Percentiles rank a stretch among this genome's conserved stretches.
Conservation (phyloP, 2,329 filamentous ascomycete genomes). For the Botrytis medusae region DNA sequence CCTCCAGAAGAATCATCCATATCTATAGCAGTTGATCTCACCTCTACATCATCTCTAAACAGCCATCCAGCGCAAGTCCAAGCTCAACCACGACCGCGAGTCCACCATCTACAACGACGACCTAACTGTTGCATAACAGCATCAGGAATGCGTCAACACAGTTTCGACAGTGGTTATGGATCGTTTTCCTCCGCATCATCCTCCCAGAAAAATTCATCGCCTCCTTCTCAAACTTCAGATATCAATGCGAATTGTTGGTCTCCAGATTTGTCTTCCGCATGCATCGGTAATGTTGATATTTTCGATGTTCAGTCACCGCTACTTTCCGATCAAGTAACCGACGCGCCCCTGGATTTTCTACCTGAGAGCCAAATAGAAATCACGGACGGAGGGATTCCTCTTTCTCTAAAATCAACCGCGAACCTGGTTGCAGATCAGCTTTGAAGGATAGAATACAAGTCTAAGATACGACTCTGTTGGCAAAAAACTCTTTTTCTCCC, state of each 20-base stretch:
- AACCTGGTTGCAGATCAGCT: neutral
- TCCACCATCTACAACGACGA: neutral
- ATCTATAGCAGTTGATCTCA: neutral
- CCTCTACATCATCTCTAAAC: neutral
- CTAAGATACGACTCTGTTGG: neutral
- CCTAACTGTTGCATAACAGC: neutral
- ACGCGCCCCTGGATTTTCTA: neutral
- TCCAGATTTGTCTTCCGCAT: neutral
- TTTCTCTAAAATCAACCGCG: neutral
- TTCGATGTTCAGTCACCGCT: neutral
- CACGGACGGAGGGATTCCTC: neutral
- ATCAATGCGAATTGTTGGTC: neutral
- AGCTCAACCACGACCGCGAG: neutral
- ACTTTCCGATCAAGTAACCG: neutral
- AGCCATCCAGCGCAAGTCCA: neutral
- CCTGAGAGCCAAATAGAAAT: neutral
- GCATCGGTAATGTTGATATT: neutral
- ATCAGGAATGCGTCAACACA: neutral
- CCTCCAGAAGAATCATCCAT: neutral
- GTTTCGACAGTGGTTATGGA: neutral
- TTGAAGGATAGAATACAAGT: neutral
- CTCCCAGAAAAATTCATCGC: neutral
- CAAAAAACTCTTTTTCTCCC: neutral
- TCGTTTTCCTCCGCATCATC: neutral
- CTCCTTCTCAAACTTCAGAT: neutral